phyloP scores from a whole-genome alignment of 2,329 filamentous ascomycete genomes.

The Pseudogymnoascus verrucosus region DNA sequence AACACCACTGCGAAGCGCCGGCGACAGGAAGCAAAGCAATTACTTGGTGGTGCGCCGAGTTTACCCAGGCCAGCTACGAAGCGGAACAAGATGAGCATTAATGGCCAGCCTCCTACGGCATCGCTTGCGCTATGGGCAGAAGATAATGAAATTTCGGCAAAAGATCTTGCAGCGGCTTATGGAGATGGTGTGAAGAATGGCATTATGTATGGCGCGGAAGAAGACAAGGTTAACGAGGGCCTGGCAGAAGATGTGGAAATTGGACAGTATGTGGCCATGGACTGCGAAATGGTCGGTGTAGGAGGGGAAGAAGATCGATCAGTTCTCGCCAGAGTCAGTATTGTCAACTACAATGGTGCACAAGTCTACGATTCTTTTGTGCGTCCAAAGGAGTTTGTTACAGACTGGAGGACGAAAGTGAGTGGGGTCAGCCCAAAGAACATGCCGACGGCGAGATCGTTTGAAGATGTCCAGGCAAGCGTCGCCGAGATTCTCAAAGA shows the following conservation, averaged over 20 bases:
- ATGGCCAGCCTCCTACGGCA: slow-evolving; percentile 36
- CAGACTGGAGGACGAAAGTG: slow-evolving; percentile 82
- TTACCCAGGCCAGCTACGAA: slow-evolving; percentile 4
- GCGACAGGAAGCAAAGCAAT: slow-evolving; percentile 23
- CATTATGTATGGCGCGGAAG: slow-evolving; percentile 36
- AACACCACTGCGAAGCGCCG: slow-evolving; percentile 28
- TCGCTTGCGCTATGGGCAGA: slow-evolving; percentile 53
- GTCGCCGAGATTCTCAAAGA: slow-evolving; percentile 62
- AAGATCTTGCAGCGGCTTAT: slow-evolving; percentile 55
- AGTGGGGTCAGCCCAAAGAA: slow-evolving; percentile 72
- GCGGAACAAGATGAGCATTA: slow-evolving; percentile 44
- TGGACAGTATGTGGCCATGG: slow-evolving; percentile 86
- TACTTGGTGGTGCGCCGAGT: slow-evolving; percentile 10
- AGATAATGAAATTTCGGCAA: slow-evolving; percentile 52
- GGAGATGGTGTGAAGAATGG: slow-evolving; percentile 44
- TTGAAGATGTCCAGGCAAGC: slow-evolving; percentile 68
- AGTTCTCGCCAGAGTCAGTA: slow-evolving; percentile 74
- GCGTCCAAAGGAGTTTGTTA: slow-evolving; percentile 65
- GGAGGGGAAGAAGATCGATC: slow-evolving; percentile 63
- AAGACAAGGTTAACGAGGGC: slow-evolving; percentile 55
- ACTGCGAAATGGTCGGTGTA: slow-evolving; percentile 98
- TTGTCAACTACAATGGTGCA: slow-evolving; percentile 88
- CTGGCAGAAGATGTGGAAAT: slow-evolving; percentile 54
- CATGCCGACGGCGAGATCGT: slow-evolving; percentile 60
- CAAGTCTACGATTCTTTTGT: slow-evolving; percentile 95